Evolutionary conservation across 108 stramenopile species (phyloP).

Genomic region (Craspedostauros australis): DNA sequence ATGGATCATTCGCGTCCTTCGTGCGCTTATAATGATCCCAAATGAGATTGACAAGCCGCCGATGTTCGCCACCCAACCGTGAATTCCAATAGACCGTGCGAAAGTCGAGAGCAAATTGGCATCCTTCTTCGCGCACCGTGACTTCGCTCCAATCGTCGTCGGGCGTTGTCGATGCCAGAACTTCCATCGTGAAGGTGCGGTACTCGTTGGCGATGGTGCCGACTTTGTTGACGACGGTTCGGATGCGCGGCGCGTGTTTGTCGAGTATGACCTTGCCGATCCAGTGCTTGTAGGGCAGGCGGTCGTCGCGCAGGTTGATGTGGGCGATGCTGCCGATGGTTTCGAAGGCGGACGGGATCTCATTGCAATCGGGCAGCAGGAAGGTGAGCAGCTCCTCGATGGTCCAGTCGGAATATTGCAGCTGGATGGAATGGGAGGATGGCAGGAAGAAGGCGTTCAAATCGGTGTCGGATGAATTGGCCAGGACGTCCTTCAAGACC

Average conservation of each 20-base stretch:
- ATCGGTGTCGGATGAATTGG: neutral
- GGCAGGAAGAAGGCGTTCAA: slow-evolving; percentile 9
- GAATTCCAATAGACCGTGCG: slow-evolving; percentile 97
- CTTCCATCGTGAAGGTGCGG: slow-evolving; percentile 96
- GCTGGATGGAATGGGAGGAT: too few relatives aligned
- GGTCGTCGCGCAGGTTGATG: slow-evolving; percentile 87
- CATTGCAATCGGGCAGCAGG: slow-evolving; percentile 37
- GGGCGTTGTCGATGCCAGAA: slow-evolving; percentile 64
- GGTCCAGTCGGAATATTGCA: slow-evolving; percentile 50
- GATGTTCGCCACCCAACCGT: slow-evolving; percentile 84
- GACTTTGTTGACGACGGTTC: slow-evolving; percentile 93
- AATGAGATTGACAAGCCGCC: slow-evolving; percentile 74
- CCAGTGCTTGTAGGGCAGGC: slow-evolving; percentile 83
- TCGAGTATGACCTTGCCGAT: slow-evolving; percentile 92
- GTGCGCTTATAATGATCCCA: slow-evolving; percentile 24
- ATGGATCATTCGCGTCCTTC: neutral
- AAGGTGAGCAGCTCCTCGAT: slow-evolving; percentile 70
- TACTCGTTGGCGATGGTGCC: slow-evolving; percentile 88
- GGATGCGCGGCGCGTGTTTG: slow-evolving; percentile 77
- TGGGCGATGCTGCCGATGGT: slow-evolving; percentile 91
- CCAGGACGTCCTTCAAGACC: slow-evolving; percentile 5
- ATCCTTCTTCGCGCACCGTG: slow-evolving; percentile 83
- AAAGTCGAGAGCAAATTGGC: slow-evolving; percentile 87
- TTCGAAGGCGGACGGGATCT: slow-evolving; percentile 91
- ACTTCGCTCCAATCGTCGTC: slow-evolving; percentile 44